phyloP scores from a whole-genome alignment of 495 filamentous ascomycete species.

The Cudoniella acicularis region DNA sequence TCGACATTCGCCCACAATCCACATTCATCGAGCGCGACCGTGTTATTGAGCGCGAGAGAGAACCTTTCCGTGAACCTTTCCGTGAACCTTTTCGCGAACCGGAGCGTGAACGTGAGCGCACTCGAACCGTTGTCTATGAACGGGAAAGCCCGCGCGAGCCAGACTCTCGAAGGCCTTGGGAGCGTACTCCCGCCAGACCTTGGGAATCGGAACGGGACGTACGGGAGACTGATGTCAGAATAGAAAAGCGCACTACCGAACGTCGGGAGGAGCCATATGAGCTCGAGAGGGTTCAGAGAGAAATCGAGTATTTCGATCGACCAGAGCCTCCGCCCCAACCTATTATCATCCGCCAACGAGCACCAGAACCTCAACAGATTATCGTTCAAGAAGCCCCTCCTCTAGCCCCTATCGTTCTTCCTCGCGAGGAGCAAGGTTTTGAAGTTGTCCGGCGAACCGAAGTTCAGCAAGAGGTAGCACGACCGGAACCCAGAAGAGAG shows the following conservation, averaged over 20 bases:
- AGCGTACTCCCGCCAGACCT: conserved; percentile 33
- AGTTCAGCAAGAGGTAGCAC: conserved; percentile 43
- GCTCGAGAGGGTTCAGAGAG: conserved; percentile 59
- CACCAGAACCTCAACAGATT: conserved; percentile 61
- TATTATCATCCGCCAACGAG: conserved; percentile 62
- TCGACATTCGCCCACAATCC: conserved; percentile 29
- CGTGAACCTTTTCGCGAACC: conserved; percentile 44
- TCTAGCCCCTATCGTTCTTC: conserved; percentile 63
- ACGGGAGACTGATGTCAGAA: conserved; percentile 32
- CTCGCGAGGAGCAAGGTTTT: conserved; percentile 60
- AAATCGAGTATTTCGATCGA: conserved; percentile 63
- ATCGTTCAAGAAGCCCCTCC: conserved; percentile 67
- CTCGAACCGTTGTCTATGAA: conserved; percentile 38
- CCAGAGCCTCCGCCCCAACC: conserved; percentile 51
- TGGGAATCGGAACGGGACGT: conserved; percentile 36
- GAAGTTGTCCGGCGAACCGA: conserved; percentile 67
- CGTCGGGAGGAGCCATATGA: conserved; percentile 39
- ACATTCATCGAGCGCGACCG: conserved; percentile 25
- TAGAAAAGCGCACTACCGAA: conserved; percentile 38
- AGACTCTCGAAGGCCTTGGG: conserved; percentile 52
- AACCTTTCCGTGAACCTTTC: conserved; percentile 40
- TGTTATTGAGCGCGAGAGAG: background rate
- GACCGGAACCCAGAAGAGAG: conserved; percentile 30
- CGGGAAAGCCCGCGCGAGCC: conserved; percentile 34
- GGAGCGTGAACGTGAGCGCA: conserved; percentile 35